Base-by-base conservation (phyloP, 345 rosid genomes). In the Ailanthus altissimus region DNA sequence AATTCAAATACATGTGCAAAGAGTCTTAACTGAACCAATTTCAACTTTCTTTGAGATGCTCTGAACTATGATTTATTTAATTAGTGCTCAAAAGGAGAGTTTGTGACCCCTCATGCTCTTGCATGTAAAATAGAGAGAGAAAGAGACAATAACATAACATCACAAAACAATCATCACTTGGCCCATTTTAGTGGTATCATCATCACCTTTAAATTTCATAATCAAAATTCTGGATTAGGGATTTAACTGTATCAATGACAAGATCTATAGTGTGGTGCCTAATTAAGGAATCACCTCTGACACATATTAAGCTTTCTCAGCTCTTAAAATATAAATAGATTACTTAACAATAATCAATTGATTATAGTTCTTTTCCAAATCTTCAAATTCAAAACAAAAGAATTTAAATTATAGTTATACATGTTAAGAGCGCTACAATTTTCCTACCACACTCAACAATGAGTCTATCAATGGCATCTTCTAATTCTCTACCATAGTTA, bases 361-460 rank as follows among this genome's bases (percentile, higher is more conserved):
- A 10, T 18, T 16, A 50, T 8, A 38, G 67, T 63, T 63, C 38
- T 97, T 9, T 60, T 28, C 98, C 64, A 86, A 88, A 86, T 97
- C 98, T 97, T 85, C 53, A 70, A 73, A 73, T 64, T 61, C 66
- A 40, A 63, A 56, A 28, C 0, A 23, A 59, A 14, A 61, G 6
- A 28, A 15, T 13, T 26, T 13, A 61, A 0, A 14, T n/a, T 14
- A 6, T 56, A 10, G 6, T 42, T 28, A 26, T 14, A 13, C 40
- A 60, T 15, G 13, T 91, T 94, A 76, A 96, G 93, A 51, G 99
- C 99, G 81, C 99, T 89, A 76, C 88, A 72, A 96, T 96, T 86
- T 97, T 97, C 81, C 96, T 88, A 81, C 94, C 99, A 66, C 99
- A 97, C 85, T 97, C 99, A 32, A 97, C 91, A 60, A 97, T 97